Evolutionary conservation across 192 early-diverging fungal species (phyloP).

Genomic region (Helicostylum pulchrum): DNA sequence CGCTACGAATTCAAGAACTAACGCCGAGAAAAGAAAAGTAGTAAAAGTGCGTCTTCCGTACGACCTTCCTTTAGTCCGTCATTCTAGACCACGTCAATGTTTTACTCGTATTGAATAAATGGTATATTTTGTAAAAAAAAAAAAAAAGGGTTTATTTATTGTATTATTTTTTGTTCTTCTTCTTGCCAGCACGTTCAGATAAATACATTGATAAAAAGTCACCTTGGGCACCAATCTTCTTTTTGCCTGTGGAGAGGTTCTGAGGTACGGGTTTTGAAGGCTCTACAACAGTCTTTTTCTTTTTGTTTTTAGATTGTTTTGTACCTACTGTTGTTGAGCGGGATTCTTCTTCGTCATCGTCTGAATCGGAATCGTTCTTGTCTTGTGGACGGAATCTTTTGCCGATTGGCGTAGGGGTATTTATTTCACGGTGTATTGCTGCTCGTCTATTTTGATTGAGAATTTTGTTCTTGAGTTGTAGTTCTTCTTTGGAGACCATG

Average conservation of each 20-base stretch:
- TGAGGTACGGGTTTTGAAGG: slow-evolving; percentile 28
- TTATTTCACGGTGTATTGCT: slow-evolving; percentile 22
- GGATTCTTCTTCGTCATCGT: slow-evolving; percentile 42
- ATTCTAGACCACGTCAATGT: too few relatives aligned
- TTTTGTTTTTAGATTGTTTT: slow-evolving; percentile 30
- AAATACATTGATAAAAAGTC: slow-evolving; percentile 53
- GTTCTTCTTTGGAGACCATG: slow-evolving; percentile 27
- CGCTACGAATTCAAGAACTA: too few relatives aligned
- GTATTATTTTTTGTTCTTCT: slow-evolving; percentile 31
- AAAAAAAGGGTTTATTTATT: not conserved
- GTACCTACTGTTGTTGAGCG: slow-evolving; percentile 32
- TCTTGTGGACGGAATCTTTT: slow-evolving; percentile 13
- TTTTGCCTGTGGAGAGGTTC: not conserved
- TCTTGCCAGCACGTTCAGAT: slow-evolving; percentile 42
- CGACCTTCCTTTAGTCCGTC: too few relatives aligned
- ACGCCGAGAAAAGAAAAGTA: too few relatives aligned
- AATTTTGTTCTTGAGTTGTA: slow-evolving; percentile 41
- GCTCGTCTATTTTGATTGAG: slow-evolving; percentile 36
- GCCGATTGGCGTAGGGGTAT: slow-evolving; percentile 33
- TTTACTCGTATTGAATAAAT: not conserved
- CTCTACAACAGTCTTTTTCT: slow-evolving; percentile 25
- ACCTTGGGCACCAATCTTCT: slow-evolving; percentile 36
- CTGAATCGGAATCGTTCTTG: slow-evolving; percentile 28
- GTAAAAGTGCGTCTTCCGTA: too few relatives aligned
- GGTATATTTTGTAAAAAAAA: not conserved